Evolutionary conservation across 495 filamentous ascomycete species (phyloP), one percentile per base, ranked within the genome.

Genomic region (Pseudevernia furfuracea): DNA sequence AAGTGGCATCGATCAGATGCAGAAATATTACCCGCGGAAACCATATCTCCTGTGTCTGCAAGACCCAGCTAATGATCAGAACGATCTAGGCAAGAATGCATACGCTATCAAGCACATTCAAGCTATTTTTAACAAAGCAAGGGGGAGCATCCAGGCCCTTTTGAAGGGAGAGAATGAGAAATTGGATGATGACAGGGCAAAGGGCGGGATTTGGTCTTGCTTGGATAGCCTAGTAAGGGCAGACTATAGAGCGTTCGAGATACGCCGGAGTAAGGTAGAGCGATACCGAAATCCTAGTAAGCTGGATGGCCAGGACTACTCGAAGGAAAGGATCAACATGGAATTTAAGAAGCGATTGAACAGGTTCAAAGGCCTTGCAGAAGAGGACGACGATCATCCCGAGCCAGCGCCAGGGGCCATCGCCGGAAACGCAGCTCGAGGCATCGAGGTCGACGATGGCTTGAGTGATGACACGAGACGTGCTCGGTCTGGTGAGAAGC

Each of bases 21-120:
- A 48, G 8, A 58, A 60, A 32, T 38, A 41, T 19, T 49, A 74
- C 19, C 52, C 68, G 3, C 37, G 53, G 21, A 71, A 72, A 48
- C 76, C 72, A 10, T 81, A 75, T 65, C 67, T 77, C 17, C 66
- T 88, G 30, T 85, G 80, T 66, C 71, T 88, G 8, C 84, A 87
- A 68, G 84, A 88, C 63, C 85, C 85, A 1, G 81, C 82, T 4
- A 77, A 86, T 63, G 75, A 76, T 38, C 73, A 76, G 67, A 83
- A 83, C 62, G 82, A 88, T 67, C 72, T 86, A 1, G 85, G 85
- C 28, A 59, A 64, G 46, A 76, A 73, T 60, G 65, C 61, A 4
- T 69, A 75, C 56, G 71, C 68, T 52, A 78, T 81, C 66, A 78
- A 80, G 63, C 74, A 79, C 60, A 62, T 81, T 30, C 71, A 73